Evolutionary conservation across 805 yeast genomes (phyloP).

Genomic region (Barnettozyma siamensis): DNA sequence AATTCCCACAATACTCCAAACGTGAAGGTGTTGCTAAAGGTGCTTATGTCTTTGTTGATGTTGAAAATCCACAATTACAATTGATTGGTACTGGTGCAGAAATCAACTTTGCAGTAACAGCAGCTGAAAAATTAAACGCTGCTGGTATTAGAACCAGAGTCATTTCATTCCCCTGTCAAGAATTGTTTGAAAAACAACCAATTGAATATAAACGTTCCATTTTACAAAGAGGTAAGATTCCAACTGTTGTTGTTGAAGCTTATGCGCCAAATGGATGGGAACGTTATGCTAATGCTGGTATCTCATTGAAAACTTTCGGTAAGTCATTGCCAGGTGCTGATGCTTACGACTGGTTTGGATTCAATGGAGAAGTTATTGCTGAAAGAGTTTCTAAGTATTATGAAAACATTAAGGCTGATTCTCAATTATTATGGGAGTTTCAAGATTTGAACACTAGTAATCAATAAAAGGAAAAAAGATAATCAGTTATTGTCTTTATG

Average conservation of each 20-base stretch:
- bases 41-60: slow-evolving; percentile 75
- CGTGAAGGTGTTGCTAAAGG: slow-evolving; percentile 91
- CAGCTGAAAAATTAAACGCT: slow-evolving; percentile 63
- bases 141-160: slow-evolving; percentile 70
- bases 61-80: slow-evolving; percentile 62
- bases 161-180: slow-evolving; percentile 70
- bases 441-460: slow-evolving; percentile 25
- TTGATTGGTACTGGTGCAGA: slow-evolving; percentile 93
- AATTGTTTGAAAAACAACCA: slow-evolving; percentile 27
- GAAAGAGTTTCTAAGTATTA: slow-evolving; percentile 26
- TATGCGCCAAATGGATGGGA: slow-evolving; percentile 34
- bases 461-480: not conserved
- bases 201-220: slow-evolving; percentile 24
- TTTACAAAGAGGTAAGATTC: slow-evolving; percentile 24
- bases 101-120: slow-evolving; percentile 71
- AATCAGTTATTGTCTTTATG: no score
- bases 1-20: slow-evolving; percentile 78
- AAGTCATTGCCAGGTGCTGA: slow-evolving; percentile 30
- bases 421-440: slow-evolving; percentile 24
- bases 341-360: slow-evolving; percentile 30
- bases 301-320: slow-evolving; percentile 29
- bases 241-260: slow-evolving; percentile 30
- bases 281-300: slow-evolving; percentile 31
- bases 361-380: slow-evolving; percentile 22
- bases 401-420: slow-evolving; percentile 9